phyloP scores from a whole-genome alignment of 2,329 filamentous ascomycete genomes.

The Ramularia endophylla region DNA sequence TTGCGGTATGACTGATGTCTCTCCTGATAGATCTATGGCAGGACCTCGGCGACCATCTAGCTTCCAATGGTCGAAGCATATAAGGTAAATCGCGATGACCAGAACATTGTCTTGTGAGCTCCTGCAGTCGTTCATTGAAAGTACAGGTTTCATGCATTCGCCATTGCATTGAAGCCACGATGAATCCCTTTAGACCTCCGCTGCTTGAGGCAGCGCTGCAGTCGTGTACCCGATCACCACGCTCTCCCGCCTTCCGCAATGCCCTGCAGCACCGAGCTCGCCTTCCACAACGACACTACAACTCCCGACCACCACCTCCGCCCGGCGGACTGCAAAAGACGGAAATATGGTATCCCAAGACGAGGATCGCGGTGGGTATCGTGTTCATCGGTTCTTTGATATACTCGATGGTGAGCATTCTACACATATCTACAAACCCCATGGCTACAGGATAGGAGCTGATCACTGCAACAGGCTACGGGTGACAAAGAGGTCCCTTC shows the following conservation, averaged over 20 bases:
- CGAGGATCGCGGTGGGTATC: conserved; percentile 42
- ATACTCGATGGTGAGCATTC: conserved; percentile 52
- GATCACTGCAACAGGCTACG: conserved; percentile 28
- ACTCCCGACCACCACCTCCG: conserved; percentile 19
- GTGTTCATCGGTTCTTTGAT: conserved; percentile 49
- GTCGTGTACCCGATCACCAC: conserved; percentile 17
- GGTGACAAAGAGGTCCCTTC: conserved; percentile 26
- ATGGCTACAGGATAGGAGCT: conserved; percentile 10
- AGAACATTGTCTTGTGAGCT: not conserved
- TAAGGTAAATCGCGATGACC: no score
- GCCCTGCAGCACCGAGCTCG: conserved; percentile 13
- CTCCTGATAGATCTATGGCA: not conserved
- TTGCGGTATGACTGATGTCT: no score
- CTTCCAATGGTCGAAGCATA: no score
- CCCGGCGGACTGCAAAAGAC: conserved; percentile 32
- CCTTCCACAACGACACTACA: conserved; percentile 20
- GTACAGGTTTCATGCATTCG: conserved; percentile 1
- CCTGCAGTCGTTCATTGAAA: no score
- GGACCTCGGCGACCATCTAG: not conserved
- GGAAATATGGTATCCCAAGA: conserved; percentile 35
- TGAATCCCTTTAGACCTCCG: conserved; percentile 19
- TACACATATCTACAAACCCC: not conserved
- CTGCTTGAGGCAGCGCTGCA: conserved; percentile 18
- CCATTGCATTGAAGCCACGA: conserved; percentile 3
- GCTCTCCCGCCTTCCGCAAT: conserved; percentile 17